Base-by-base conservation (phyloP, 2,329 filamentous ascomycete species). In the Penicillium sp. region DNA sequence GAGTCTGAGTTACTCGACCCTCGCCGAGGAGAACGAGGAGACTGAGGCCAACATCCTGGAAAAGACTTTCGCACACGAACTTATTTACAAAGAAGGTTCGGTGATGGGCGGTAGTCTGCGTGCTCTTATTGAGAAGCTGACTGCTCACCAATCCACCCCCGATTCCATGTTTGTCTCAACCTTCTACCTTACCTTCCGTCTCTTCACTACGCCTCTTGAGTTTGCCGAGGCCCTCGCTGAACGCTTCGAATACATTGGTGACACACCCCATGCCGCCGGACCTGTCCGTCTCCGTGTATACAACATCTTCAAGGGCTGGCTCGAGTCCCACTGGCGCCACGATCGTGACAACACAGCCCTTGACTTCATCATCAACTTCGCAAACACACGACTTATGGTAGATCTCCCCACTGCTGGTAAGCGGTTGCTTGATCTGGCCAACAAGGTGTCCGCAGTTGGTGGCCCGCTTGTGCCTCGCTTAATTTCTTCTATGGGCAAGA, bases 221-320 rank as follows among this genome's bases (percentile, higher is more conserved):
- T 84, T 99, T 58, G 89, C 92, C 0, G 84, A 91, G 68, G 84
- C 87, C 4, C 80, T 99, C n/a, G 88, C 95, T 50, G 88, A 94
- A 54, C 87, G 95, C 31, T 99, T 96, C 71, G 90, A 97, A 56
- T 96, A 97, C 64, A 88, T 96, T 37, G 88, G 85, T 13, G 88
- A 94, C 56, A 89, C 87, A 46, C 84, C 86, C 23, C 82, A 86
- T 55, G 83, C 92, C 59, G 86, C 91, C 23, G 83, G 81, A 3
- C 90, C 93, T 0, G 93, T 97, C 23, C 86, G 92, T 48, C 79
- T 99, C 46, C 86, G 94, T 49, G 91, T 97, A 1, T 97, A 95
- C 78, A 97, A 99, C 70, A 87, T 91, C 54, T 91, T 99, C 80
- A 99, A 99, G 74, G 89, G 90, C 40, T 99, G 94, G 94, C 79